Base-by-base conservation (phyloP, 139 green algal genomes). In the Micromonas pusilla region DNA sequence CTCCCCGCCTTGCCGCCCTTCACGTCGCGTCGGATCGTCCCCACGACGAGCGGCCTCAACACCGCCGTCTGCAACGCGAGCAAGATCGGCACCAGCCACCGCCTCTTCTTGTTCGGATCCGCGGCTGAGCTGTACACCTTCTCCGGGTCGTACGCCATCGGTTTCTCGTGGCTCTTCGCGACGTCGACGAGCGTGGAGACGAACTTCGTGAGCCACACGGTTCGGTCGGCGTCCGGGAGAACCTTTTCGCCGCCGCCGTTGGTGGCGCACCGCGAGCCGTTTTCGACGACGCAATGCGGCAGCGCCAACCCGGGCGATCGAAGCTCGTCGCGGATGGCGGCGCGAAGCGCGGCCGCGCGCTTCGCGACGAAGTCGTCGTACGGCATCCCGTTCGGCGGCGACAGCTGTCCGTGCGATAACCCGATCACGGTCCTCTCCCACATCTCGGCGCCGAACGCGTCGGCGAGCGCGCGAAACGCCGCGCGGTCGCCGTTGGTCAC, bases 231-330 rank as follows among this genome's bases (percentile, higher is more conserved):
- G 72, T 78, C 62, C 36, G 33, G 32, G 20, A 75, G 30, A 2
- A 91, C 75, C 83, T 90, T 89, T 73, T 93, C 87, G 4, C 89
- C 89, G 1, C 78, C 80, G 23, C 32, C 75, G 68, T 93, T 91
- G 26, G 67, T 90, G 73, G 66, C 57, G 72, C 86, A 91, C 19
- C 85, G 81, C 26, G 75, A 83, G 66, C 76, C 84, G 87, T 93
- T 93, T 82, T 93, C 89, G 0, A 93, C 82, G 25, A 91, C 67
- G 16, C 70, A 78, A 6, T 84, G 38, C 31, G 87, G 76, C 72
- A 91, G 70, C 39, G 81, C 66, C 21, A 83, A 39, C 20, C 60
- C 34, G 6, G 25, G n/a, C 62, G 53, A 39, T 38, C 21, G 13
- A 1, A 79, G n/a, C 26, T 32, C 60, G 28, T 5, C 3, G n/a